Base-by-base conservation (phyloP, 1,139 yeast species). In the Diutina mesorugosa region DNA sequence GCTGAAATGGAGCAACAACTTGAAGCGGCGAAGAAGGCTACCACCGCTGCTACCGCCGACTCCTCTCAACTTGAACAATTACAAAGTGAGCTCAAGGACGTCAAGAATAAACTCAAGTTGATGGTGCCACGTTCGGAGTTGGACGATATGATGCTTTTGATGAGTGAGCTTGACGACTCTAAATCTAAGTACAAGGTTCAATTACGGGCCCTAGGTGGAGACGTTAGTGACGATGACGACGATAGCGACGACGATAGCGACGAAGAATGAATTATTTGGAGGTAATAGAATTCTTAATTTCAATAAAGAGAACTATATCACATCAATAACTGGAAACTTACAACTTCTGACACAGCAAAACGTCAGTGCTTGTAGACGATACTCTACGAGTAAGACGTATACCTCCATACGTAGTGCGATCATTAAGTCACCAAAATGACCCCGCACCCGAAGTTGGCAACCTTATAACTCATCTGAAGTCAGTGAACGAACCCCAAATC, bases 131-230 rank as follows among this genome's bases (percentile, higher is more conserved):
- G 76, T 61, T 66, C 80, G 1, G 95, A 88, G 55, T 66, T 86
- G 14, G 96, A 90, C 64, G 96, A 88, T 58, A 69, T 89, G 60
- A 80, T 89, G 84, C 71, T 87, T 51, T 71, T 89, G 51, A 80
- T 90, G 69, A 77, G 86, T 14, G 95, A 87, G 53, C 71, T 87
- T 65, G 95, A 87, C 61, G 93, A 87, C 55, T 79, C 79, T 59
- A 84, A 80, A 59, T 75, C 77, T 45, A 76, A 74, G 61, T 87
- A 88, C 67, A 85, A 85, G 62, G 65, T 67, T 16, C 76, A 73
- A 59, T 72, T 86, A 45, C 74, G 72, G 58, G 71, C 67, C 0
- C 64, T 84, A 45, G 88, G 83, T 1, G 72, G 69, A 57, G 79
- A 71, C 1, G 74, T 78, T 2, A 74, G 77, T 54, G 81, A 77